These are phyloP conservation scores for Quercus agrifolia DNA, from an alignment of 306 rosid species.

Conservation along the genomic window DNA sequence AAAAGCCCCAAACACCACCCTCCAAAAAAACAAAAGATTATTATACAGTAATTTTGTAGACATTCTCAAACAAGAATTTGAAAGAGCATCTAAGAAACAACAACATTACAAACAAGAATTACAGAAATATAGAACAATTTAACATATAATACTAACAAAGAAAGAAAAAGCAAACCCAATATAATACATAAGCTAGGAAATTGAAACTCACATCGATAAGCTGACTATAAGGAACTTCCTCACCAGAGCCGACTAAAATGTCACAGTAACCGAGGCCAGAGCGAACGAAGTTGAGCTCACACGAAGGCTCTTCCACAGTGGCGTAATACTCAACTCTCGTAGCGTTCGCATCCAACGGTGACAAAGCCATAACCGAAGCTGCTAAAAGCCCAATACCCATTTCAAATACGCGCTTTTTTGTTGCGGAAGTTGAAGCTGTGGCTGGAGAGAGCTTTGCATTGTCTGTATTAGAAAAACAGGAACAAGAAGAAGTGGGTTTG, in stretches of 20 bases:
- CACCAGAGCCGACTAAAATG: slow-evolving; percentile 53
- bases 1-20: too few relatives aligned
- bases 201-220: slow-evolving; percentile 68
- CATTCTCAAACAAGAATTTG: not conserved
- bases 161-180: not conserved
- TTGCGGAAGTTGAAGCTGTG: slow-evolving; percentile 11
- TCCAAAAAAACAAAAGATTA: too few relatives aligned
- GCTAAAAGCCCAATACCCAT: slow-evolving; percentile 64
- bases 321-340: slow-evolving; percentile 91
- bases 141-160: not conserved
- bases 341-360: slow-evolving; percentile 76
- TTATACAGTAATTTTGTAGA: not conserved
- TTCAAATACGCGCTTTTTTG: slow-evolving; percentile 32
- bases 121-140: not conserved
- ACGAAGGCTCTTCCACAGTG: slow-evolving; percentile 74
- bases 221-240: slow-evolving; percentile 70
- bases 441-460: slow-evolving; percentile 17
- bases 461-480: slow-evolving; percentile 26
- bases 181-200: not conserved
- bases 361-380: slow-evolving; percentile 53
- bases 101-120: not conserved
- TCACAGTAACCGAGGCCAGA: slow-evolving; percentile 94
- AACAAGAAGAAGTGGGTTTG: slow-evolving; percentile 7
- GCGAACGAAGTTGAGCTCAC: slow-evolving; percentile 63
- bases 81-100: not conserved